Evolutionary conservation across 2,329 filamentous ascomycete genomes (phyloP).

Genomic region (Thelonectria rubi): DNA sequence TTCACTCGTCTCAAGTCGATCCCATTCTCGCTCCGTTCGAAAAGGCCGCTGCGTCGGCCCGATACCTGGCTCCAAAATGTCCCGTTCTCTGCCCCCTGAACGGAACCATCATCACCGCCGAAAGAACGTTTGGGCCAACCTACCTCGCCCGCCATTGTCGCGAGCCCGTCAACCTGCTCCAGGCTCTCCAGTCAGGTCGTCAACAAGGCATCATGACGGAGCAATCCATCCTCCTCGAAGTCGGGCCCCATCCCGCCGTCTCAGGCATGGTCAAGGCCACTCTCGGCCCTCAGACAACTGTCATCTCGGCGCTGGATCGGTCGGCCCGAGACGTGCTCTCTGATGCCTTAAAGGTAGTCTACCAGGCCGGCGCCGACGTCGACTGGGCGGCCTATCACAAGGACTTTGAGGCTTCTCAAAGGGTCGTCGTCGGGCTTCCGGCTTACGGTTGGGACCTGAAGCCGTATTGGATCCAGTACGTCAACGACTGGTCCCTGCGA

Average conservation of each 20-base stretch:
- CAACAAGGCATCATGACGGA: constrained; percentile 16
- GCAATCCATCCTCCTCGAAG: constrained; percentile 27
- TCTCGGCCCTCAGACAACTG: constrained; percentile 25
- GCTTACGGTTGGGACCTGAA: constrained; percentile 78
- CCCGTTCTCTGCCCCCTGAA: constrained; percentile 29
- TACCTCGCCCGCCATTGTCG: constrained; percentile 31
- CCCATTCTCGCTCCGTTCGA: constrained; percentile 59
- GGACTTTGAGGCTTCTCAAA: constrained; percentile 26
- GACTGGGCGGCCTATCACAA: constrained; percentile 45
- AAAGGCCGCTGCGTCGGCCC: constrained; percentile 14
- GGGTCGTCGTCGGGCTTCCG: constrained; percentile 66
- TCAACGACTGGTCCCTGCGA: constrained; percentile 75
- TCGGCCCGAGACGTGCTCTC: constrained; percentile 26
- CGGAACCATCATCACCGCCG: constrained; percentile 22
- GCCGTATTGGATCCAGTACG: constrained; percentile 72
- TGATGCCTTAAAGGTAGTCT: constrained; percentile 19
- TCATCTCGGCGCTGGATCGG: constrained; percentile 28
- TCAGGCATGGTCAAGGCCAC: constrained; percentile 32
- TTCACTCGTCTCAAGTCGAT: constrained; percentile 51
- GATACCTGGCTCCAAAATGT: constrained; percentile 11
- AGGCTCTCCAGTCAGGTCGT: constrained; percentile 13
- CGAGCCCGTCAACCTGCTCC: constrained; percentile 32
- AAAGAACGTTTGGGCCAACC: constrained; percentile 16
- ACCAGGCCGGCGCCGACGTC: constrained; percentile 27
- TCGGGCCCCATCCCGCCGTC: constrained; percentile 34